Conservation (phyloP, 208 protist genomes). For the Wallacemonas sp. region DNA sequence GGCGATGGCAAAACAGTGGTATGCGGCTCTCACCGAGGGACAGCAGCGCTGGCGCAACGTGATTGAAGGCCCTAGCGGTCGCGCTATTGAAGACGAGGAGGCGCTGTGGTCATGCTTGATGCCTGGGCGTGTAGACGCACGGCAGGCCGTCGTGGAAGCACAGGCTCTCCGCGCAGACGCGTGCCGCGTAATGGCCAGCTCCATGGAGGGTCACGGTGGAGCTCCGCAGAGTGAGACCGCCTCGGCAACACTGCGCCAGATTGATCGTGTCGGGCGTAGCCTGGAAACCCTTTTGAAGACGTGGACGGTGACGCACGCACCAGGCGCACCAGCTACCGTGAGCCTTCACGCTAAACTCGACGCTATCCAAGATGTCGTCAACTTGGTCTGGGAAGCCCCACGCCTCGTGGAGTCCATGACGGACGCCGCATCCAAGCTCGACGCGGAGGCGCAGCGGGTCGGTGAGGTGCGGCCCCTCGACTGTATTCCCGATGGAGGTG, state of each 20-base stretch:
- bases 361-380: constrained; percentile 14
- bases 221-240: too few species aligned
- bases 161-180: constrained; percentile 5
- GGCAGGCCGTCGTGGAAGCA: neutral
- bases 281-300: neutral
- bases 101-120: neutral
- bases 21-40: neutral
- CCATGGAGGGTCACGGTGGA: too few species aligned
- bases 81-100: neutral
- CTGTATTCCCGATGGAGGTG: neutral
- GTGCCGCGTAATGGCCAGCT: neutral
- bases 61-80: neutral
- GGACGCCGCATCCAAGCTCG: constrained; percentile 8
- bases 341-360: neutral
- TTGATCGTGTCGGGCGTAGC: too few species aligned
- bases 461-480: constrained; percentile 4
- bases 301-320: neutral
- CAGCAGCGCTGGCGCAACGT: neutral
- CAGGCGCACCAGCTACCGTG: neutral
- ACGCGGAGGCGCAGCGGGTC: neutral
- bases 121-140: neutral
- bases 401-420: constrained; percentile 14
- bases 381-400: constrained; percentile 21
- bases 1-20: neutral
- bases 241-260: too few species aligned